phyloP scores from a whole-genome alignment of 2,329 filamentous ascomycete species.

The Hirsutella rhossiliensis region DNA sequence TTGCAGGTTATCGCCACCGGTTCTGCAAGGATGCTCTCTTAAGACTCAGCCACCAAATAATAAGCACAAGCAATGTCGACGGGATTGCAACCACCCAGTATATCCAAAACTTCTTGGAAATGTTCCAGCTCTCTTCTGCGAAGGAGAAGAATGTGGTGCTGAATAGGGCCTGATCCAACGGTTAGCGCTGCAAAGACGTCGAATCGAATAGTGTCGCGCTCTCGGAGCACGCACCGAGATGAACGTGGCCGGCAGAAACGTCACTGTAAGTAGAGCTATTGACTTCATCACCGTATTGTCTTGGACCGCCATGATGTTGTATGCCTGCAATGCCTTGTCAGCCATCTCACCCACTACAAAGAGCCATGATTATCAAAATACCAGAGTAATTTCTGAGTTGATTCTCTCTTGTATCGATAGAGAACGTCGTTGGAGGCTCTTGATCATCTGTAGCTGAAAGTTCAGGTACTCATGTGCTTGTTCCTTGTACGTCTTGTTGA shows the following conservation, averaged over 20 bases:
- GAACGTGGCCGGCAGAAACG: not conserved
- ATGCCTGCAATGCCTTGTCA: not conserved
- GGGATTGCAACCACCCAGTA: not conserved
- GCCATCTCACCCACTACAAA: not conserved
- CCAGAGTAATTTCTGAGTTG: not conserved
- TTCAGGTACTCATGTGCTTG: not conserved
- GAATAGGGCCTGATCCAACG: not conserved
- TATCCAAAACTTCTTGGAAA: not conserved
- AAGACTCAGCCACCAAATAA: not conserved
- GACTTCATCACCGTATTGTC: not conserved
- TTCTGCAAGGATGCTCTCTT: not conserved
- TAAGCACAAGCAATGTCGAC: not conserved
- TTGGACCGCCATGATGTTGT: not conserved
- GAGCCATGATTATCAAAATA: not conserved
- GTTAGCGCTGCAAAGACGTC: no score
- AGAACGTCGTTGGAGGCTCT: not conserved
- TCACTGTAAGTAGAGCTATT: not conserved
- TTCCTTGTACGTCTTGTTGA: not conserved
- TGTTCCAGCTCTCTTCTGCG: not conserved
- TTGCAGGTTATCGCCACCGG: no score
- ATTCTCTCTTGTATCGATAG: not conserved
- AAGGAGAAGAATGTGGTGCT: slow-evolving; percentile 1
- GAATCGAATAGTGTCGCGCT: no score
- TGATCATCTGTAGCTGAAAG: not conserved
- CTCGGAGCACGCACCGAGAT: not conserved